A percentile compares a stretch with the other conserved stretches of the same genome.
Conservation (phyloP, 2,329 filamentous ascomycete species). For the Thyridium curvatum region DNA sequence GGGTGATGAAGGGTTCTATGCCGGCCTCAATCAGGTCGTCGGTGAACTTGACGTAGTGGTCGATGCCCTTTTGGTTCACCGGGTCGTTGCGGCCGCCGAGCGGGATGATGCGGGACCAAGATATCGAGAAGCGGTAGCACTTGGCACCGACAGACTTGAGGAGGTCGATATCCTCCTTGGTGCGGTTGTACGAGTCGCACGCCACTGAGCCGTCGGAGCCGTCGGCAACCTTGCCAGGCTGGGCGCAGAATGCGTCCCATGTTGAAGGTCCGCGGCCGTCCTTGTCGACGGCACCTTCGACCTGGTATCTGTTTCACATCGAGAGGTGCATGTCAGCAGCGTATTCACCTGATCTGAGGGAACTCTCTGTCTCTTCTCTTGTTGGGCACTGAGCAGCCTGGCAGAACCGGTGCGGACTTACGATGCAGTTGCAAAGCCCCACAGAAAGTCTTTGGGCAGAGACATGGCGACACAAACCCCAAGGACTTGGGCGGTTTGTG, state of each 20-base stretch:
- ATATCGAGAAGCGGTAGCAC: slow-evolving; percentile 79
- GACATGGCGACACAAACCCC: slow-evolving; percentile 33
- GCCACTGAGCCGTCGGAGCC: slow-evolving; percentile 68
- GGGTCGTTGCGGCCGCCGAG: slow-evolving; percentile 78
- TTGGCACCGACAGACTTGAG: slow-evolving; percentile 68
- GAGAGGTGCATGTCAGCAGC: slow-evolving; percentile 1
- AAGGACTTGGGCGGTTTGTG: too few relatives aligned
- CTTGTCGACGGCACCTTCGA: slow-evolving; percentile 69
- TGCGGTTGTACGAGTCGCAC: slow-evolving; percentile 83
- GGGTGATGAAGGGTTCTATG: slow-evolving; percentile 74
- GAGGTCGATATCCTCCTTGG: slow-evolving; percentile 68
- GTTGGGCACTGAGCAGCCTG: too few relatives aligned
- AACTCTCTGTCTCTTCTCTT: too few relatives aligned
- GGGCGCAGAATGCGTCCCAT: slow-evolving; percentile 84
- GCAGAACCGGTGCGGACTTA: slow-evolving; percentile 29
- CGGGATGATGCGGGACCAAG: slow-evolving; percentile 80
- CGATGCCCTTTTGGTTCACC: slow-evolving; percentile 69
- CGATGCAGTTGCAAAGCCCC: slow-evolving; percentile 77
- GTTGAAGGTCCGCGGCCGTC: slow-evolving; percentile 79
- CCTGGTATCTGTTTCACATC: slow-evolving; percentile 64
- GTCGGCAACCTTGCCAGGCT: slow-evolving; percentile 76
- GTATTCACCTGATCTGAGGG: too few relatives aligned
- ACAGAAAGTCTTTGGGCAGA: slow-evolving; percentile 65
- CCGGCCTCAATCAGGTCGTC: slow-evolving; percentile 71
- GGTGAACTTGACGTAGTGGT: slow-evolving; percentile 73